phyloP scores from a whole-genome alignment of 176 grass and related monocot species.

The Pontederia crassipes region DNA sequence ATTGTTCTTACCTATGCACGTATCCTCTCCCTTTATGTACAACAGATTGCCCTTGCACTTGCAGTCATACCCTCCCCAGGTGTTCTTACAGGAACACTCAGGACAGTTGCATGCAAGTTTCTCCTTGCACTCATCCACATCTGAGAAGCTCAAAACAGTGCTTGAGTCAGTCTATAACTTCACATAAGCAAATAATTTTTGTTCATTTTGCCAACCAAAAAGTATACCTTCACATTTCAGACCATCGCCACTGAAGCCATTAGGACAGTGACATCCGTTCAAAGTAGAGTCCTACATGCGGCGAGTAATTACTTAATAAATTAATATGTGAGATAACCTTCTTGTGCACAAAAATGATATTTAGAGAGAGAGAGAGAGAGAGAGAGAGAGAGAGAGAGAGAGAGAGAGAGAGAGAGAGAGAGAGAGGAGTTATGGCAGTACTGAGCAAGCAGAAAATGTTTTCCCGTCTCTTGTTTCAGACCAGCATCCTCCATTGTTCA shows the following conservation, averaged over 20 bases:
- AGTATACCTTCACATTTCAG: constrained; percentile 51
- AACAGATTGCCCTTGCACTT: constrained; percentile 40
- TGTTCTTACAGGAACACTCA: constrained; percentile 70
- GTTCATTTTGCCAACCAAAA: not conserved
- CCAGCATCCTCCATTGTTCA: constrained; percentile 92
- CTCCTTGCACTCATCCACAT: constrained; percentile 74
- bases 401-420: no score
- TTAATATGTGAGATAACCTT: no score
- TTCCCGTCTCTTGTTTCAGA: constrained; percentile 48
- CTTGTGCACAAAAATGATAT: no score
- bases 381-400: no score
- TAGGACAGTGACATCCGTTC: constrained; percentile 67
- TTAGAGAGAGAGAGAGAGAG: no score
- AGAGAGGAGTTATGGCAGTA: no score
- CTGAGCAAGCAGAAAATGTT: constrained; percentile 65
- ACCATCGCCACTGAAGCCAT: constrained; percentile 65
- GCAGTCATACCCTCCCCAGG: constrained; percentile 81
- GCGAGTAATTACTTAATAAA: not conserved
- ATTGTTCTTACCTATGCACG: constrained; percentile 48
- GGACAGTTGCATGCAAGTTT: constrained; percentile 59
- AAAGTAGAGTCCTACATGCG: constrained; percentile 32
- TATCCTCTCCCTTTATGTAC: constrained; percentile 70
- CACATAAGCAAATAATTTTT: not conserved
- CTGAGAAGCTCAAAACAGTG: constrained; percentile 18
- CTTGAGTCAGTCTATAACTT: not conserved